These are phyloP conservation scores for Wickerhamiella alocasiicola DNA, from an alignment of 805 yeast species.

Conservation along the genomic window DNA sequence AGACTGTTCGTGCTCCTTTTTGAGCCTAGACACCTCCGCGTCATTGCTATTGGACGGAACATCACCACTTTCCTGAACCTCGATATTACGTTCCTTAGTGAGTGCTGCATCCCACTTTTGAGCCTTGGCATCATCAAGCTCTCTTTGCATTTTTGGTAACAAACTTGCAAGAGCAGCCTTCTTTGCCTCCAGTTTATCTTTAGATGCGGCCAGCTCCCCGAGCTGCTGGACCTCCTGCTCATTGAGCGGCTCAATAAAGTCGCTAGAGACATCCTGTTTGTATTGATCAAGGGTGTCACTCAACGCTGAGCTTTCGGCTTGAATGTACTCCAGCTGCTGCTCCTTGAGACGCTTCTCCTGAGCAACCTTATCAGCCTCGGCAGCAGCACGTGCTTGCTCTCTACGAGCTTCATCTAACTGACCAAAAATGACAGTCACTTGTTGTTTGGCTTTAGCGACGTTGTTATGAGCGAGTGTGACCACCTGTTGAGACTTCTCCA, in stretches of 20 bases:
- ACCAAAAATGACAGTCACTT: not conserved
- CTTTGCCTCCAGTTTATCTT: not conserved
- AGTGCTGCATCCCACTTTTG: slow-evolving; percentile 6
- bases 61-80: not conserved
- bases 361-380: not conserved
- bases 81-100: not conserved
- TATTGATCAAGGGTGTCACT: not conserved
- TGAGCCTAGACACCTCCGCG: not conserved
- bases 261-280: not conserved
- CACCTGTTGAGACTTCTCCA: slow-evolving; percentile 5
- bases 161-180: not conserved
- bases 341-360: not conserved
- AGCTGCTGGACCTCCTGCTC: not conserved
- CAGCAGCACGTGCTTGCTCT: not conserved
- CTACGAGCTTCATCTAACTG: slow-evolving; percentile 6
- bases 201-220: not conserved
- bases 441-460: slow-evolving; percentile 1
- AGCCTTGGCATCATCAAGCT: slow-evolving; percentile 1
- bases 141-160: not conserved
- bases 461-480: slow-evolving; percentile 1
- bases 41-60: not conserved
- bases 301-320: not conserved
- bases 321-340: not conserved
- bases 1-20: not conserved
- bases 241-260: not conserved